Percentiles rank a stretch among this genome's conserved stretches.
phyloP scores from a whole-genome alignment of 257 asterid species.

The Rubia yunnanensis region DNA sequence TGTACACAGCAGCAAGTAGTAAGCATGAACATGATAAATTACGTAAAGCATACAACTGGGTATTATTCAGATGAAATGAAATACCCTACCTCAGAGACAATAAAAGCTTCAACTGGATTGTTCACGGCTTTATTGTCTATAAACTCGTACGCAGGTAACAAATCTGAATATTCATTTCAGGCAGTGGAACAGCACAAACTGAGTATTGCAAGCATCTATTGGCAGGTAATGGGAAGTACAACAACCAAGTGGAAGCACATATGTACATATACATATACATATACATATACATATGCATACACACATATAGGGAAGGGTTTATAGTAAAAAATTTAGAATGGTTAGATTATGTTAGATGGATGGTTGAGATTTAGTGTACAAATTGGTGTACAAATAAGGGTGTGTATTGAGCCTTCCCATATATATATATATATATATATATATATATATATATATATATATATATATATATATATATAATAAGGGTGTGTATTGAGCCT shows the following conservation, averaged over 20 bases:
- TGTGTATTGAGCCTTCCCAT: too few relatives aligned
- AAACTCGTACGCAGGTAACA: slow-evolving; percentile 68
- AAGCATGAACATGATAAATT: slow-evolving; percentile 2
- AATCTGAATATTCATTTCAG: slow-evolving; percentile 33
- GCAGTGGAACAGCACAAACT: slow-evolving; percentile 6
- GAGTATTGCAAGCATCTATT: slow-evolving; percentile 1
- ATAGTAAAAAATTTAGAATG: too few relatives aligned
- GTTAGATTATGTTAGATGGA: too few relatives aligned
- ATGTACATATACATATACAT: too few relatives aligned
- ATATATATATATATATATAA: too few relatives aligned
- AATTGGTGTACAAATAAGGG: too few relatives aligned
- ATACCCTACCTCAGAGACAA: slow-evolving; percentile 57
- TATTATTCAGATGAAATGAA: background rate
- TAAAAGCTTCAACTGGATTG: slow-evolving; percentile 75
- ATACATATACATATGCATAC: too few relatives aligned
- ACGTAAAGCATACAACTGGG: background rate
- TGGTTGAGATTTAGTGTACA: too few relatives aligned
- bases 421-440: too few relatives aligned
- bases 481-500: too few relatives aligned
- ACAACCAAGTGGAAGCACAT: background rate
- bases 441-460: too few relatives aligned
- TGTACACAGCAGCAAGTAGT: slow-evolving; percentile 21
- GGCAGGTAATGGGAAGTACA: slow-evolving; percentile 8
- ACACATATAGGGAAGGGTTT: too few relatives aligned
- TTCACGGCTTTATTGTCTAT: slow-evolving; percentile 53